A percentile compares a stretch with the other conserved stretches of the same genome.
phyloP scores from a whole-genome alignment of 257 asterid genomes.

The Solanum stenotomum region DNA sequence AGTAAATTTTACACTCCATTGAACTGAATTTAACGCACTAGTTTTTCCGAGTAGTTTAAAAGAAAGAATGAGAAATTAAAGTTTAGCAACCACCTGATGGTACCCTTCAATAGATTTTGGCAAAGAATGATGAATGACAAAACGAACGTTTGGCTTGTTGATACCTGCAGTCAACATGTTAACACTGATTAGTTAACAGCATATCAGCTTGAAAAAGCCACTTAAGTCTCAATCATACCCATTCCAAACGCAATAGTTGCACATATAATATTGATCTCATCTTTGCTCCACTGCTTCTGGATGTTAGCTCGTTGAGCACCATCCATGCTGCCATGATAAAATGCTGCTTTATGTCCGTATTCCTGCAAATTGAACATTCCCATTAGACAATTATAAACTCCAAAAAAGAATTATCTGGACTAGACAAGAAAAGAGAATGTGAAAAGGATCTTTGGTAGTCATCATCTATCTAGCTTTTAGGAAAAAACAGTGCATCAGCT shows the following conservation, averaged over 20 bases:
- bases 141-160: constrained; percentile 99
- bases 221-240: constrained; percentile 37
- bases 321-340: constrained; percentile 95
- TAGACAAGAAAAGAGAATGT: neutral
- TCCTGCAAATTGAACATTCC: constrained; percentile 40
- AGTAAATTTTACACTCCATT: neutral
- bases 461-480: neutral
- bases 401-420: neutral
- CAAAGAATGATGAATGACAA: constrained; percentile 97
- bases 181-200: neutral
- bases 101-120: constrained; percentile 98
- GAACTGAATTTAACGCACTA: neutral
- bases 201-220: neutral
- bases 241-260: constrained; percentile 98
- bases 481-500: neutral
- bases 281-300: constrained; percentile 98
- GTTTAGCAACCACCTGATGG: constrained; percentile 59
- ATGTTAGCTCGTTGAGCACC: constrained; percentile 58
- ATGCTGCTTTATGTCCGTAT: constrained; percentile 77
- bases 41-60: neutral
- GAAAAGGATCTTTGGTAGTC: neutral
- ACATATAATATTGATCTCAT: constrained; percentile 86
- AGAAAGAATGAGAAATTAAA: constrained; percentile 6
- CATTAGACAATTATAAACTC: neutral
- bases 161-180: constrained; percentile 50